Evolutionary conservation across 176 grass and related monocot species (phyloP), one percentile per base, ranked within the genome.

Genomic region (Carex scoparia): DNA sequence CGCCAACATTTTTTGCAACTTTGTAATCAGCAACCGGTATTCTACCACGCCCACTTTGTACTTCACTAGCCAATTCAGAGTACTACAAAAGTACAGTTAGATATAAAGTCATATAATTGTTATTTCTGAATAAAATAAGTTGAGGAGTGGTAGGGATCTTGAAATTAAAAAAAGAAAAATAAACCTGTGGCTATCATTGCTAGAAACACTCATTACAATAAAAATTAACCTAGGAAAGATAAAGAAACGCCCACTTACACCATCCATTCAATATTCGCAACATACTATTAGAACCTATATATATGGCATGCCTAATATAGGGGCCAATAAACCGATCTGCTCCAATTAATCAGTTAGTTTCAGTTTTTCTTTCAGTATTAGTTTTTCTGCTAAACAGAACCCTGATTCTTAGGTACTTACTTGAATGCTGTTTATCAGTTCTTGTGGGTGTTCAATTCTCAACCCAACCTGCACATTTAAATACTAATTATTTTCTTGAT

Each of bases 11-110:
- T 74, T 95, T 98, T 13, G 87, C 93, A 82, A 91, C 66, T 76
- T 95, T 95, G 84, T 98, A 95, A 92, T 98, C 96, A 84, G 96
- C 96, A 90, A 98, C 96, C 82, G 96, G 96, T 94, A 98, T 89
- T 92, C 91, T 87, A 4, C 96, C 96, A 86, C 96, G 91, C 55
- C 96, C 96, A 84, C 89, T 89, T 69, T 82, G 76, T 51, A 98
- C 91, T 90, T 95, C 91, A 86, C 88, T 73, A 79, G 96, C 93
- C 87, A 98, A 90, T 87, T 91, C 77, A 81, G 91, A 91, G 86
- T 98, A 94, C 96, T 98, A 84, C 72, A 87, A 82, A 33, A 84
- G 53, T 76, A 84, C 2, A 56, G 55, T 85, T 73, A 84, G 23
- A 72, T 57, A 70, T 38, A 84, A 18, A 57, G 16, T 5, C 75